Base-by-base conservation (phyloP, 768 basidiomycete species). In the Boletus reticulatus region DNA sequence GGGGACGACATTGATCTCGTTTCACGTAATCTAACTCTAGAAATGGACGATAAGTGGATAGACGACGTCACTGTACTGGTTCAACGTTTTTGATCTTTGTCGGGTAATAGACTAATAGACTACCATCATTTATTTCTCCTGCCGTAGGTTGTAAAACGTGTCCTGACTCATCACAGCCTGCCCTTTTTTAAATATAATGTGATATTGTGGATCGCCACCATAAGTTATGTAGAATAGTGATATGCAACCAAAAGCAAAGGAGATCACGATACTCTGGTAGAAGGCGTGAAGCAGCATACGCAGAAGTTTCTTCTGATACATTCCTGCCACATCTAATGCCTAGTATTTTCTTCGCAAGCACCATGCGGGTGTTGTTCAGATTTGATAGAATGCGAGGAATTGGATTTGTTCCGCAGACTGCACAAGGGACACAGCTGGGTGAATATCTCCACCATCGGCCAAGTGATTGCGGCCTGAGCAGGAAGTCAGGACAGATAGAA, bases 391-490 rank as follows among this genome's bases (percentile, higher is more conserved):
- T 62, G 70, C 0, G 56, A 48, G 17, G 59, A 31, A 53, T 49
- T 58, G 17, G 67, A 60, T 58, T 79, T 80, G 52, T 67, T 72
- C 59, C 78, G 74, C 46, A 76, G 56, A 56, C 73, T 80, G 69
- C 79, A 80, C 20, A 77, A 55, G 0, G 86, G 87, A 61, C 87
- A 88, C 41, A 87, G 69, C 32, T 78, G 79, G 39, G 78, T 73
- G 68, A 88, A 88, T 37, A 82, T 78, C 66, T 88, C 87, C 6
- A 82, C 78, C 84, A 88, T 88, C 4, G 87, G 84, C 85, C 85
- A 88, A 9, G 86, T 87, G 52, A 88, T 79, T 22, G 75, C 76
- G 27, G 84, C 80, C 87, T 88, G 43, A n/a, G n/a, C 39, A 48
- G 55, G 20, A 56, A 31, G 34, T 55, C 24, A 55, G 43, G 52